Evolutionary conservation across 352 stramenopile species (phyloP), one percentile per base, ranked within the genome.

Genomic region (Pythium pyrilobum): DNA sequence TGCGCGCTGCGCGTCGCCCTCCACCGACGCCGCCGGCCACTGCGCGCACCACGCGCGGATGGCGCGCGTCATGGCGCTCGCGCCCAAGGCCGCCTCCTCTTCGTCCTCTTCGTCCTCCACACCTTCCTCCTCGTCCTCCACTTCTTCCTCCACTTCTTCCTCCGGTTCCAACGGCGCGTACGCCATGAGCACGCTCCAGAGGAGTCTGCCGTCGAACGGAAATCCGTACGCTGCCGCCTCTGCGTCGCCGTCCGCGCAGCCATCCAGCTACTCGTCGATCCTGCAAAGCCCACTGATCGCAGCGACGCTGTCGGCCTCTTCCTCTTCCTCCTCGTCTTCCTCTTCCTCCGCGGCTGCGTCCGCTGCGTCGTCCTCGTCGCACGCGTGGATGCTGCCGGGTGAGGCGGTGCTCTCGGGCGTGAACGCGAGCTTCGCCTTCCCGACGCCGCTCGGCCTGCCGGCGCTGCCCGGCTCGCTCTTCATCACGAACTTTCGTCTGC

Each of bases 11-110:
- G 64, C 72, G 46, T 83, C 77, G 12, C 34, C 59, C 1, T 77
- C 73, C 10, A 70, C 69, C 37, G 66, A 67, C 24, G 48, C 64
- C 10, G 63, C 51, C 11, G 73, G 68, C 21, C 67, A 84, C 34
- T 94, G 84, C 56, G 69, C 79, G 33, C 84, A 94, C 54, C 84
- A 94, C 60, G 72, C 75, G 49, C 79, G 84, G 10, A 87, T 94
- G 66, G 74, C 80, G 33, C 79, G 84, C 23, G 64, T 92, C 40
- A 84, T 94, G 77, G 80, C 81, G 31, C 62, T 94, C 13, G 84
- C 78, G 5, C 80, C 83, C 29, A 90, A 89, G 59, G 29, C 65
- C 0, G n/a, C 71, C n/a, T 27, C 64, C 18, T 29, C 27, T 18
- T 39, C 44, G 5, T 9, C 54, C 4, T 48, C 49, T 15, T 49